Evolutionary conservation across 768 basidiomycete genomes (phyloP).

Genomic region (Suillus hirtellus): DNA sequence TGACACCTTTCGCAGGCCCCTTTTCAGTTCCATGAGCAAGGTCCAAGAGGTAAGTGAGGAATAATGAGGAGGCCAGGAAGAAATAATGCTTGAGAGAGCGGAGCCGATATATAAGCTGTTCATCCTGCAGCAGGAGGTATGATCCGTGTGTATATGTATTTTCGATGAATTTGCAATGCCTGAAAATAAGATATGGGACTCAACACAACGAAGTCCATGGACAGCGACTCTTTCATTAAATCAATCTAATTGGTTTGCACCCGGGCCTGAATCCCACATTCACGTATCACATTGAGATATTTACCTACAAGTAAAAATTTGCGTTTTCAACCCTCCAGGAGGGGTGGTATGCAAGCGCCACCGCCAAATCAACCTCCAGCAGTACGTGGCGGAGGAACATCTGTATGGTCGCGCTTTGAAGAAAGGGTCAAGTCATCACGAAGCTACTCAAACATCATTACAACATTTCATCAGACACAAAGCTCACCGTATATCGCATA

Average conservation of each 20-base stretch:
- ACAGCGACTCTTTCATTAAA: constrained; percentile 50
- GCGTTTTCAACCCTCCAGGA: constrained; percentile 95
- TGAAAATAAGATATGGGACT: constrained; percentile 30
- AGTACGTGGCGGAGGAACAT: constrained; percentile 69
- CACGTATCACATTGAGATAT: constrained; percentile 96
- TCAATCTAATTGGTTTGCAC: constrained; percentile 45
- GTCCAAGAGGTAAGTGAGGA: constrained; percentile 93
- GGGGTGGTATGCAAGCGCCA: constrained; percentile 90
- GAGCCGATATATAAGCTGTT: constrained; percentile 89
- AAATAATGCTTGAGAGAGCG: constrained; percentile 95
- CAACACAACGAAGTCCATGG: constrained; percentile 53
- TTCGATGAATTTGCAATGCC: constrained; percentile 90
- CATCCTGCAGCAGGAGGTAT: constrained; percentile 87
- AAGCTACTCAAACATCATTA: constrained; percentile 40
- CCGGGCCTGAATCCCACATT: constrained; percentile 83
- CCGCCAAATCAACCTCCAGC: constrained; percentile 79
- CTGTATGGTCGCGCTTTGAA: constrained; percentile 69
- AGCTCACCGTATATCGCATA: constrained; percentile 82
- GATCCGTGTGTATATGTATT: constrained; percentile 93
- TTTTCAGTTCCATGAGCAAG: constrained; percentile 83
- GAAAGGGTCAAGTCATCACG: constrained; percentile 72
- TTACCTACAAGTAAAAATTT: constrained; percentile 97
- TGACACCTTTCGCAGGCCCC: constrained; percentile 77
- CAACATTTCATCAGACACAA: neutral
- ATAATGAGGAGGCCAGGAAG: constrained; percentile 95